These are phyloP conservation scores for Sarocladiaceae sp. DNA, from an alignment of 2,329 filamentous ascomycete genomes.

Conservation along the genomic window DNA sequence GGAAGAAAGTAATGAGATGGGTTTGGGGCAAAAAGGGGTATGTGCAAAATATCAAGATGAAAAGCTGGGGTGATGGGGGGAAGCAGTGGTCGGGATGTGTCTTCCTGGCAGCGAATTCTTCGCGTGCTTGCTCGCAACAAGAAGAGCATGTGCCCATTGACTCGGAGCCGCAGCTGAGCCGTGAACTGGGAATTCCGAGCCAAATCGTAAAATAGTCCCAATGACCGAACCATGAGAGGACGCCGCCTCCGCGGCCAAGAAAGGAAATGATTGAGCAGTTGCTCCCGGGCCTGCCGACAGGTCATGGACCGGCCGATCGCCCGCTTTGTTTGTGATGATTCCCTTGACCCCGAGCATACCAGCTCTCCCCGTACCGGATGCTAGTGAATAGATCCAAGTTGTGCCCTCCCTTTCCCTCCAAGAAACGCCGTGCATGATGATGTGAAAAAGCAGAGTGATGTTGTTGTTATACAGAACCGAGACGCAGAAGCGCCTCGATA, in stretches of 20 bases:
- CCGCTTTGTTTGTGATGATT: too few relatives aligned
- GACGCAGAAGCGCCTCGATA: conserved; percentile 73
- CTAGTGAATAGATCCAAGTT: not conserved
- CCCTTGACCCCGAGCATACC: not conserved
- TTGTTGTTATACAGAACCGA: conserved; percentile 69
- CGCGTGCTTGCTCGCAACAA: too few relatives aligned
- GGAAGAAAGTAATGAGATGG: conserved; percentile 1
- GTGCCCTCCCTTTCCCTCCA: not conserved
- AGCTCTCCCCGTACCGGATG: not conserved
- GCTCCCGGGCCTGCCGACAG: not conserved
- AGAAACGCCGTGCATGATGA: conserved; percentile 51
- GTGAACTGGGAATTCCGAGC: too few relatives aligned
- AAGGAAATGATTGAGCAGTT: not conserved
- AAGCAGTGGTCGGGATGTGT: not conserved
- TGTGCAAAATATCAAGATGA: conserved; percentile 6
- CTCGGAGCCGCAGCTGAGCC: too few relatives aligned
- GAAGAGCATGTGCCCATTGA: too few relatives aligned
- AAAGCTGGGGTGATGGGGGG: not conserved
- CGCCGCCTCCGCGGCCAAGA: not conserved
- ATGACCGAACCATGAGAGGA: not conserved
- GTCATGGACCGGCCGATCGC: too few relatives aligned
- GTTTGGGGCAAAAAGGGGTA: conserved; percentile 3
- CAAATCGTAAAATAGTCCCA: not conserved
- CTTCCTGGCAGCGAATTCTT: not conserved
- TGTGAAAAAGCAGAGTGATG: conserved; percentile 12